A percentile compares a stretch with the other conserved stretches of the same genome.
These are phyloP conservation scores for Cnidoscolus chayamansa DNA, from an alignment of 441 rosid species.

Conservation along the genomic window DNA sequence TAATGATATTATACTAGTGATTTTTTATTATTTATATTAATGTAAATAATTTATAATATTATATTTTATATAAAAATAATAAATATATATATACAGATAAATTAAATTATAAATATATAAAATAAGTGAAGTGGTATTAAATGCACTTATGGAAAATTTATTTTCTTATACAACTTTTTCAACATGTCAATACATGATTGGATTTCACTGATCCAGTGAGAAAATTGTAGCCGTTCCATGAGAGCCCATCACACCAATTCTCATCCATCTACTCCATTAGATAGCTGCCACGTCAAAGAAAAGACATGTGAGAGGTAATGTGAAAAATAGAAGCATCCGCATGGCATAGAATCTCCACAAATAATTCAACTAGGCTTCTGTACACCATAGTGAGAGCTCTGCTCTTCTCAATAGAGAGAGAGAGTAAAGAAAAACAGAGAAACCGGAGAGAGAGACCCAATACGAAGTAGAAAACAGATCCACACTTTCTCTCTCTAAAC, in stretches of 20 bases:
- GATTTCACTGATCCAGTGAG: not conserved
- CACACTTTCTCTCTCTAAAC: slow-evolving; percentile 18
- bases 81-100: no score
- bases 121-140: no score
- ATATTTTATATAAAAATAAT: no score
- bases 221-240: not conserved
- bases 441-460: slow-evolving; percentile 13
- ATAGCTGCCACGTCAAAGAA: slow-evolving; percentile 7
- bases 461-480: slow-evolving; percentile 22
- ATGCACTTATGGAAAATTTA: no score
- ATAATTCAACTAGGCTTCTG: slow-evolving; percentile 1
- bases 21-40: no score
- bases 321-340: not conserved
- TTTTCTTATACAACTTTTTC: no score
- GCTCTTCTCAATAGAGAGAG: not conserved
- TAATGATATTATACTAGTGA: no score
- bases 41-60: no score
- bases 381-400: not conserved
- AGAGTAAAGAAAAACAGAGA: slow-evolving; percentile 2
- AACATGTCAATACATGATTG: not conserved
- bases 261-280: not conserved
- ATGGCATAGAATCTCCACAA: not conserved
- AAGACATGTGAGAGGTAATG: not conserved
- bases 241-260: not conserved
- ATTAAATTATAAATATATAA: no score